These are phyloP conservation scores for Pseudognaphalium luteoalbum DNA, from an alignment of 129 eudicot genomes.

Conservation along the genomic window DNA sequence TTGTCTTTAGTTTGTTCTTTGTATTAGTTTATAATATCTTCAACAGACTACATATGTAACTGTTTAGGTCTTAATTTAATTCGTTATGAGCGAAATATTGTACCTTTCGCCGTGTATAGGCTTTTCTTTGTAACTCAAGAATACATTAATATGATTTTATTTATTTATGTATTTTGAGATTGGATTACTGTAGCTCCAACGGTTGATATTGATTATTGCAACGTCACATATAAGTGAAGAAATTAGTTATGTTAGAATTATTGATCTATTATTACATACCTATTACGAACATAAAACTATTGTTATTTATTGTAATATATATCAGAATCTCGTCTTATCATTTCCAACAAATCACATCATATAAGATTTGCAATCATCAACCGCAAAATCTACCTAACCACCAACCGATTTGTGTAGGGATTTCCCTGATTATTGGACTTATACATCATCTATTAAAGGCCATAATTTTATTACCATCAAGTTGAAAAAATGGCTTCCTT, in stretches of 20 bases:
- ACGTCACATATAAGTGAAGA: background rate
- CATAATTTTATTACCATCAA: conserved; percentile 21
- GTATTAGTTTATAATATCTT: too few relatives aligned
- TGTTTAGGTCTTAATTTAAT: background rate
- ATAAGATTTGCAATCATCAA: conserved; percentile 10
- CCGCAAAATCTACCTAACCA: conserved; percentile 29
- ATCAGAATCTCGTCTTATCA: background rate
- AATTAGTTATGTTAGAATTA: too few relatives aligned
- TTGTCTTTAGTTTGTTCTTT: too few relatives aligned
- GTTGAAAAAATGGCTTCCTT: conserved; percentile 31
- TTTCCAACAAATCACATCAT: conserved; percentile 14
- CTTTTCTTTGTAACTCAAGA: background rate
- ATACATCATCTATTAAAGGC: conserved; percentile 27
- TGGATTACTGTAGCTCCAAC: background rate
- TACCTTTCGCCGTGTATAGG: background rate
- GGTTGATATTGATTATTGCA: background rate
- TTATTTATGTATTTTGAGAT: too few relatives aligned
- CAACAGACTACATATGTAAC: background rate
- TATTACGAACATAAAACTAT: too few relatives aligned
- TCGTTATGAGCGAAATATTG: background rate
- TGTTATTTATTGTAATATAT: background rate
- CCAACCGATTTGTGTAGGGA: conserved; percentile 37
- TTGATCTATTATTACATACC: background rate
- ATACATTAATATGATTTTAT: too few relatives aligned
- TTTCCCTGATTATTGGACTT: conserved; percentile 36